phyloP scores from a whole-genome alignment of 129 eudicot genomes.

The Daucus carota region DNA sequence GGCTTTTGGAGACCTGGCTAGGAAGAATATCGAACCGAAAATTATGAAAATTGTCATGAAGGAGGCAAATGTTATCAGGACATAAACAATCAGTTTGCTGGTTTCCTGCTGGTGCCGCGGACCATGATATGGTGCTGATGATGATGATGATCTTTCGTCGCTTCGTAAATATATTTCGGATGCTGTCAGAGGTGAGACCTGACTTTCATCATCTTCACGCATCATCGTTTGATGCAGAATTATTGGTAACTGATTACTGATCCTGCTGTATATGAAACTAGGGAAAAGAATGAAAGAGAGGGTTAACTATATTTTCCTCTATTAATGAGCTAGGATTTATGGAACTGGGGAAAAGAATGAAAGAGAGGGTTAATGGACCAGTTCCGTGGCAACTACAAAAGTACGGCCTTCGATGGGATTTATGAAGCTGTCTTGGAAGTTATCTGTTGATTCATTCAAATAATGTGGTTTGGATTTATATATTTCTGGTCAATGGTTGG shows the following conservation, averaged over 20 bases:
- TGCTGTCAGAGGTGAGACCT: constrained; percentile 19
- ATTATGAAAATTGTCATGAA: constrained; percentile 17
- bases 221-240: background rate
- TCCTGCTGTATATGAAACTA: background rate
- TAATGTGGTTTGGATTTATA: background rate
- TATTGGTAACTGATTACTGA: background rate
- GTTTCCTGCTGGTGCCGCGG: constrained; percentile 15
- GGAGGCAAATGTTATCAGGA: constrained; percentile 24
- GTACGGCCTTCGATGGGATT: background rate
- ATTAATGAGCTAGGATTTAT: background rate
- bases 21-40: constrained; percentile 21
- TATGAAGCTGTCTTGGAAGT: constrained; percentile 10
- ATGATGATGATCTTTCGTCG: constrained; percentile 16
- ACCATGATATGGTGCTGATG: background rate
- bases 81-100: constrained; percentile 38
- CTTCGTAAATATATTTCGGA: constrained; percentile 18
- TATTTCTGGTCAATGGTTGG: background rate
- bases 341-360: no score
- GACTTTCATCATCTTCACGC: constrained; percentile 28
- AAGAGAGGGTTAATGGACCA: background rate
- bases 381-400: background rate
- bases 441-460: constrained; percentile 1
- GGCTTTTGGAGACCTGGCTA: constrained; percentile 29
- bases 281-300: background rate
- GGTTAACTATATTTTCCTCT: background rate